phyloP scores from a whole-genome alignment of 2,329 filamentous ascomycete genomes.

The Rhynchosporium agropyri region DNA sequence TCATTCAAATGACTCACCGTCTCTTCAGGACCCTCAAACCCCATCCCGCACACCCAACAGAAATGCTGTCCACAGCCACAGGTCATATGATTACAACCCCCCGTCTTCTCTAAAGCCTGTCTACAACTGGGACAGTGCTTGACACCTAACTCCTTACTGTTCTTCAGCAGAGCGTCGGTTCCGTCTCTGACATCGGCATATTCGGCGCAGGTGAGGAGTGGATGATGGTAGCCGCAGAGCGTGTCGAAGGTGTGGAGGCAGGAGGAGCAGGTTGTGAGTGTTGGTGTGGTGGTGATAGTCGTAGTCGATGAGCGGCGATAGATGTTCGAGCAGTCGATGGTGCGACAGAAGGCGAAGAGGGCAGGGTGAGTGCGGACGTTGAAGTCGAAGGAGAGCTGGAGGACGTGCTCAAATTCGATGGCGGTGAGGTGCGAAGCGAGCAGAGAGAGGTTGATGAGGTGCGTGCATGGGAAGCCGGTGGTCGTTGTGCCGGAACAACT shows the following conservation, averaged over 20 bases:
- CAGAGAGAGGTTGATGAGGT: not conserved
- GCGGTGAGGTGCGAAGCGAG: conserved; percentile 40
- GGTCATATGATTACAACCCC: conserved; percentile 13
- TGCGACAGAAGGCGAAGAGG: conserved; percentile 44
- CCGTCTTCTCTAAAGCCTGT: conserved; percentile 32
- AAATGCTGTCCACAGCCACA: conserved; percentile 9
- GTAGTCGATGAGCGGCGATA: conserved; percentile 43
- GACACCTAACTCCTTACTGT: not conserved
- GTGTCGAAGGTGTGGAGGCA: conserved; percentile 6
- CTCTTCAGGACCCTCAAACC: not conserved
- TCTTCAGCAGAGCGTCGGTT: not conserved
- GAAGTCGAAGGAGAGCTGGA: conserved; percentile 44
- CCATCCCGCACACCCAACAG: conserved; percentile 17
- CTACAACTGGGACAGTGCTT: conserved; percentile 41
- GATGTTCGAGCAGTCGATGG: conserved; percentile 48
- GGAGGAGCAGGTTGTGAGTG: not conserved
- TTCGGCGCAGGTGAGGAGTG: not conserved
- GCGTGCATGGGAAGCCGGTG: not conserved
- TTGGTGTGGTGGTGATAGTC: not conserved
- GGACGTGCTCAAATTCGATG: conserved; percentile 44
- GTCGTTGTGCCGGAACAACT: not conserved
- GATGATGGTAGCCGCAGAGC: not conserved
- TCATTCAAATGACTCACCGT: conserved; percentile 31
- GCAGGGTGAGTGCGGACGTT: conserved; percentile 42
- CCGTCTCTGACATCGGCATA: not conserved